Base-by-base conservation (phyloP, 2,329 filamentous ascomycete genomes). In the Trichoderma lentiforme region DNA sequence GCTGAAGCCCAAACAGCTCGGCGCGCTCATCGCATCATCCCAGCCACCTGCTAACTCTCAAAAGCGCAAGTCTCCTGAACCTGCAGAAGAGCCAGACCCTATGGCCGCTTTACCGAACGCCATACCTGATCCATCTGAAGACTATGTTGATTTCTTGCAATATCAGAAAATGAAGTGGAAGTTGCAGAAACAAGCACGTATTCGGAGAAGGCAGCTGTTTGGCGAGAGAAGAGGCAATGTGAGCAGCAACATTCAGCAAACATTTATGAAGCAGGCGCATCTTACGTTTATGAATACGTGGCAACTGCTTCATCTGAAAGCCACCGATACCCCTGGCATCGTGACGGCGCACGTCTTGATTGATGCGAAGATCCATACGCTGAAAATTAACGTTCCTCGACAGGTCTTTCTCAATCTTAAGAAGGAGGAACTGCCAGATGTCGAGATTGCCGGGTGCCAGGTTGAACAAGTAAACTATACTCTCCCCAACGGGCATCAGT, bases 131-230 rank as follows among this genome's bases (percentile, higher is more conserved):
- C 92, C 96, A 24, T 93, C 90, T 0, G 90, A 96, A 63, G 92
- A 99, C 81, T 99, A 99, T 76, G 84, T 89, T 21, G 93, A 89
- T 0, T 99, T 97, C 85, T 81, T 99, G 68, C 88, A 92, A 78
- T 98, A 98, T 78, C 96, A 99, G 80, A 99, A 99, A 82, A 90
- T 95, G 83, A 99, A 99, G 82, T 99, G 96, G 96, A 98, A 95
- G 84, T 92, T 98, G 47, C 96, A 99, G 80, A 97, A 94, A 78
- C 92, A 97, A 80, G 94, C 95, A 39, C 90, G 96, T 26, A 87
- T 91, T 73, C 91, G 95, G 57, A 88, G 97, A 74, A 89, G 95
- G 63, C 96, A 99, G 80, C 85, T 99, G 1, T 99, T 99, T 77
- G 96, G 96, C 73, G 95, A 99, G 77, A 91, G 92, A 71, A 88